These are phyloP conservation scores for Termitomyces sp. DNA, from an alignment of 768 basidiomycete species.

Conservation along the genomic window DNA sequence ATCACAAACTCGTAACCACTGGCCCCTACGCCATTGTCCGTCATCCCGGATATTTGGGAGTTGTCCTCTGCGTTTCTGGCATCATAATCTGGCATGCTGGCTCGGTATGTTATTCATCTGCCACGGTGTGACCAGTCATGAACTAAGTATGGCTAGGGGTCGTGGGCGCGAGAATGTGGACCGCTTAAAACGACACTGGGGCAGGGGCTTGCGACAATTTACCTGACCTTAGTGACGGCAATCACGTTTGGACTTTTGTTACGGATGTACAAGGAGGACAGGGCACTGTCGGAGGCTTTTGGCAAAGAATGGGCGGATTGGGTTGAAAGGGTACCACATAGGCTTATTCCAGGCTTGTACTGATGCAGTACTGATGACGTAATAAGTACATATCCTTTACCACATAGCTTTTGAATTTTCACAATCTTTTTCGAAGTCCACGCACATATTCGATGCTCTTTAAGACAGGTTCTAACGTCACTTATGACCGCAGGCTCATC, in stretches of 20 bases:
- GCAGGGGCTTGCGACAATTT: conserved; percentile 18
- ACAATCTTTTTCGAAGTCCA: neutral
- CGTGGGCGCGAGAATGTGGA: conserved; percentile 40
- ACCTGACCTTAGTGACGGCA: conserved; percentile 21
- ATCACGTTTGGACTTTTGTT: conserved; percentile 29
- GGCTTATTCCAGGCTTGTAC: conserved; percentile 41
- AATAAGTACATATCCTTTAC: neutral
- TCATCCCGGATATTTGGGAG: conserved; percentile 46
- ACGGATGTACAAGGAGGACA: conserved; percentile 42
- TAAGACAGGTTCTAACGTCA: conserved; percentile 7
- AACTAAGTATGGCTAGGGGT: conserved; percentile 25
- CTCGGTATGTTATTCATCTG: conserved; percentile 21
- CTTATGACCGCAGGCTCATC: neutral
- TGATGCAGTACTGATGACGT: conserved; percentile 30
- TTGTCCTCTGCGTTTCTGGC: conserved; percentile 30
- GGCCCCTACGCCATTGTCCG: conserved; percentile 44
- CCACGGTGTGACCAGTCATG: neutral
- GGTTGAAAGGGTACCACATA: conserved; percentile 40
- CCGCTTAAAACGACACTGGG: conserved; percentile 27
- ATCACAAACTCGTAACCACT: conserved; percentile 39
- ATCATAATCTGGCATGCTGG: conserved; percentile 28
- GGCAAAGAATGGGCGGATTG: conserved; percentile 38
- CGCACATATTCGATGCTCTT: neutral
- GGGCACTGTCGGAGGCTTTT: conserved; percentile 31
- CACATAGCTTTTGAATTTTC: neutral